Evolutionary conservation across 768 basidiomycete genomes (phyloP).

Genomic region (Rhodotorula toruloides): DNA sequence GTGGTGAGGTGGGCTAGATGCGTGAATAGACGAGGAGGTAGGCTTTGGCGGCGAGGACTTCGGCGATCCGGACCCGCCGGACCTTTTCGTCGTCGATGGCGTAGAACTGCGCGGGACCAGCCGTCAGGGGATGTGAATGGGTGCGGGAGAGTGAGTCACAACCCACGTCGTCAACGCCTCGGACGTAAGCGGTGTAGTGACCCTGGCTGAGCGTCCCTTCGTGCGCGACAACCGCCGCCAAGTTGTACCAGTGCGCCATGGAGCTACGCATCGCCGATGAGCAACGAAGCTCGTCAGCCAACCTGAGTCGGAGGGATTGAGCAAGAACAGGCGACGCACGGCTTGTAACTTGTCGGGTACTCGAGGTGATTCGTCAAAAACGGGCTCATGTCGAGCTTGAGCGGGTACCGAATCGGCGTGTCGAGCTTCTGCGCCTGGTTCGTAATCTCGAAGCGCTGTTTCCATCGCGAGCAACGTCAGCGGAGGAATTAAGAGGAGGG

Average conservation of each 20-base stretch:
- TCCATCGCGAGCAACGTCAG: not conserved
- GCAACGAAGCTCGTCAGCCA: not conserved
- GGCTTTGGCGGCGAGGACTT: constrained; percentile 31
- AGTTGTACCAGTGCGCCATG: constrained; percentile 75
- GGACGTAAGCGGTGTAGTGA: constrained; percentile 83
- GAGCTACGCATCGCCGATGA: constrained; percentile 50
- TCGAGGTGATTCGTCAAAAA: constrained; percentile 52
- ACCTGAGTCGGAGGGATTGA: no score
- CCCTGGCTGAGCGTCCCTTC: constrained; percentile 84
- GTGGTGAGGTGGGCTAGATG: no score
- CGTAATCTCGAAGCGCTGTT: constrained; percentile 86
- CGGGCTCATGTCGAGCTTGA: constrained; percentile 77
- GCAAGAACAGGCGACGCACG: not conserved
- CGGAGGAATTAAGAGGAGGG: not conserved
- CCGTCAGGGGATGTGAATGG: constrained; percentile 1
- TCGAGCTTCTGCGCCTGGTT: constrained; percentile 66
- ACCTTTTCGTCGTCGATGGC: constrained; percentile 88
- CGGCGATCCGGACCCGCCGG: constrained; percentile 13
- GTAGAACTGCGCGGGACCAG: constrained; percentile 64
- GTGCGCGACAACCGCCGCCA: constrained; percentile 89
- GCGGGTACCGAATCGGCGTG: constrained; percentile 71
- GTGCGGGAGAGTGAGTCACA: not conserved
- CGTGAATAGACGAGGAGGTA: constrained; percentile 35
- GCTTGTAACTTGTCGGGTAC: constrained; percentile 25
- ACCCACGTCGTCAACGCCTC: constrained; percentile 76